phyloP scores from a whole-genome alignment of 2,329 filamentous ascomycete genomes.

The Pseudopithomyces chartarum region DNA sequence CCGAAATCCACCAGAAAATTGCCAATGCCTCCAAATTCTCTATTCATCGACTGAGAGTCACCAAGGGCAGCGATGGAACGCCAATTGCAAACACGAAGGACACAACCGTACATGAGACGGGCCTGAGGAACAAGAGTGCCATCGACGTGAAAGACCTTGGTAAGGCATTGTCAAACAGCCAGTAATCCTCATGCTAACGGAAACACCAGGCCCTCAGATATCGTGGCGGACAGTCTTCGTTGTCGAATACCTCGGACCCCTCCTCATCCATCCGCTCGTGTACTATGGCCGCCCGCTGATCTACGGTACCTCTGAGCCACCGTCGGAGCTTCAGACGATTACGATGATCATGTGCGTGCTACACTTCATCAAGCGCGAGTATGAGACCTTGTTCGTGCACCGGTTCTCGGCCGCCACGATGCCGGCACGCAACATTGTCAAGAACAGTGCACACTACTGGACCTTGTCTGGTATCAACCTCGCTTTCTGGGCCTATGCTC shows the following conservation, averaged over 20 bases:
- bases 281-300: constrained; percentile 73
- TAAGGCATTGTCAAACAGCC: constrained; percentile 45
- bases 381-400: constrained; percentile 93
- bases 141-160: constrained; percentile 93
- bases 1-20: constrained; percentile 63
- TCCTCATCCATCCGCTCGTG: constrained; percentile 82
- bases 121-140: constrained; percentile 62
- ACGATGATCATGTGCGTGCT: constrained; percentile 73
- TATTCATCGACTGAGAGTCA: constrained; percentile 65
- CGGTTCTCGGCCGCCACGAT: constrained; percentile 95
- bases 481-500: constrained; percentile 83
- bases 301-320: constrained; percentile 61
- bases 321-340: constrained; percentile 72
- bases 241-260: constrained; percentile 91
- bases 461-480: constrained; percentile 77
- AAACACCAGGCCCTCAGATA: constrained; percentile 75
- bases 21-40: constrained; percentile 60
- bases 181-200: constrained; percentile 6
- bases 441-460: constrained; percentile 97
- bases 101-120: constrained; percentile 59
- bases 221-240: constrained; percentile 93
- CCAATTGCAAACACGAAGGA: constrained; percentile 60
- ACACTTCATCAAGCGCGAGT: constrained; percentile 94
- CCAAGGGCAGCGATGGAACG: constrained; percentile 66
- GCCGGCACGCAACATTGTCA: constrained; percentile 88